These are phyloP conservation scores for Naganishia onofrii DNA, from an alignment of 768 basidiomycete genomes.

Conservation along the genomic window DNA sequence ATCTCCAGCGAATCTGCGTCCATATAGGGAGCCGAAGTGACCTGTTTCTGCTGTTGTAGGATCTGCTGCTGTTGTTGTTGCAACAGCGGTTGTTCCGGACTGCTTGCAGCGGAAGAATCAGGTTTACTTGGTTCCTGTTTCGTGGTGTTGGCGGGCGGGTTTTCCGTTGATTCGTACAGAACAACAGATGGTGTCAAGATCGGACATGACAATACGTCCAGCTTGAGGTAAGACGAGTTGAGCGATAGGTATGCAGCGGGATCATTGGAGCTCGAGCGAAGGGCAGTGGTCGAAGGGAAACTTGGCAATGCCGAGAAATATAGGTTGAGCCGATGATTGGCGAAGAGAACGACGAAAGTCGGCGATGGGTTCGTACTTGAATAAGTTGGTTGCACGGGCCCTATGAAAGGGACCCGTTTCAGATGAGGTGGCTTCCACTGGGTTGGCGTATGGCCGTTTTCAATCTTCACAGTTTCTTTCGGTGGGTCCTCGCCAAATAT, in stretches of 20 bases:
- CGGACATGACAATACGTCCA: slow-evolving; percentile 23
- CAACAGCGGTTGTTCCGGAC: slow-evolving; percentile 16
- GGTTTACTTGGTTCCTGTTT: slow-evolving; percentile 10
- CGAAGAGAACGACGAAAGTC: slow-evolving; percentile 17
- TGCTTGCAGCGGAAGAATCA: slow-evolving; percentile 23
- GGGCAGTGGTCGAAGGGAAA: slow-evolving; percentile 9
- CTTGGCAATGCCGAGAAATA: slow-evolving; percentile 19
- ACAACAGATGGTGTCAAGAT: slow-evolving; percentile 21
- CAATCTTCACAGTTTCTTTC: not conserved
- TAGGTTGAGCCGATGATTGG: slow-evolving; percentile 23
- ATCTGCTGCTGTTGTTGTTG: slow-evolving; percentile 23
- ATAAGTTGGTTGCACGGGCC: not conserved
- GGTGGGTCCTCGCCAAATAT: slow-evolving; percentile 2
- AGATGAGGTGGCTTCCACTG: not conserved
- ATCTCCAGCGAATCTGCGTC: not conserved
- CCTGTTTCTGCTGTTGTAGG: slow-evolving; percentile 14
- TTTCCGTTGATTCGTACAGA: slow-evolving; percentile 9
- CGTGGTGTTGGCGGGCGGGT: not conserved
- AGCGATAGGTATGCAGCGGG: not conserved
- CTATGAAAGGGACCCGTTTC: not conserved
- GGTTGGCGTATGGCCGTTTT: not conserved
- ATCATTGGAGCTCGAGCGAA: slow-evolving; percentile 8
- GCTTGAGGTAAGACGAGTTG: slow-evolving; percentile 12
- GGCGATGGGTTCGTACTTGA: not conserved
- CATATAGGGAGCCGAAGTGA: not conserved